Conservation (phyloP, 208 protist genomes). For the Trichomonas gallinae region DNA sequence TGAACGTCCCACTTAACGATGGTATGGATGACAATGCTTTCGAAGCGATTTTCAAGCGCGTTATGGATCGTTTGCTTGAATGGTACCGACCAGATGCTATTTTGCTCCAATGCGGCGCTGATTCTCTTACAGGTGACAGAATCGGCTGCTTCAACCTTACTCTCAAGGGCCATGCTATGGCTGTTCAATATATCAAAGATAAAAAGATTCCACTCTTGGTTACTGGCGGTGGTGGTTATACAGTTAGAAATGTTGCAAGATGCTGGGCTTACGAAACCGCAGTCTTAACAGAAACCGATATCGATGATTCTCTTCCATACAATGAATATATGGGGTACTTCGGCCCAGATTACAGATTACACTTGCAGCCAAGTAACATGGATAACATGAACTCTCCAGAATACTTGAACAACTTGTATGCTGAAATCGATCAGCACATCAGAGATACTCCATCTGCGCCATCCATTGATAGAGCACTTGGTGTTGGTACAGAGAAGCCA, state of each 20-base stretch:
- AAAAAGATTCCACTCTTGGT: constrained; percentile 58
- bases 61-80: constrained; percentile 68
- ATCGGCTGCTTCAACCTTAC: constrained; percentile 87
- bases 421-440: neutral
- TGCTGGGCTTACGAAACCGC: constrained; percentile 61
- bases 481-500: neutral
- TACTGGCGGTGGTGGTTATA: constrained; percentile 71
- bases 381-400: constrained; percentile 53
- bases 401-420: constrained; percentile 23
- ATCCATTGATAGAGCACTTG: neutral
- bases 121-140: constrained; percentile 89
- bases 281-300: neutral
- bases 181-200: constrained; percentile 59
- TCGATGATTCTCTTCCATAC: constrained; percentile 58
- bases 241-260: constrained; percentile 64
- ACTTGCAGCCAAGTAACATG: constrained; percentile 52
- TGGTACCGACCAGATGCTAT: constrained; percentile 76
- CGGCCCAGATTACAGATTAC: constrained; percentile 61
- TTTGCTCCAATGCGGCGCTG: constrained; percentile 95
- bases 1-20: constrained; percentile 81
- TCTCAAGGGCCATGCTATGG: constrained; percentile 51
- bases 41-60: constrained; percentile 73
- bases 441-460: neutral
- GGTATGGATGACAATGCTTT: constrained; percentile 69
- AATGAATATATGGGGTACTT: constrained; percentile 76